phyloP scores from a whole-genome alignment of 2,329 filamentous ascomycete species.

The Gnomoniopsis smithogilvyi region DNA sequence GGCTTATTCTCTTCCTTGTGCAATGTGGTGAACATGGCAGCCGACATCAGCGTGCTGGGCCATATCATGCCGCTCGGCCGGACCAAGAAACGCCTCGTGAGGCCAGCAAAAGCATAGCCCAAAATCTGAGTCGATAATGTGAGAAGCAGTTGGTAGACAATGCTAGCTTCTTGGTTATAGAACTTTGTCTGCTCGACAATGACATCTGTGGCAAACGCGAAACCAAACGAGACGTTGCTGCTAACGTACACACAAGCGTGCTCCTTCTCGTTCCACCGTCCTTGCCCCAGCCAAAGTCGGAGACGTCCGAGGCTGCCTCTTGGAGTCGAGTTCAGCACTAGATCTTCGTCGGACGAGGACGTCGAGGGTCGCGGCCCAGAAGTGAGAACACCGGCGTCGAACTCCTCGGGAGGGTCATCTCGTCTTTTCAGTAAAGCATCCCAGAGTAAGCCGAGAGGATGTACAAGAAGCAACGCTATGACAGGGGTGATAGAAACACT shows the following conservation, averaged over 20 bases:
- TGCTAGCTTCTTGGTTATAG: slow-evolving; percentile 75
- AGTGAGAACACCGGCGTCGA: slow-evolving; percentile 38
- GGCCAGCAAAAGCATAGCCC: slow-evolving; percentile 81
- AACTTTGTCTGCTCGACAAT: slow-evolving; percentile 89
- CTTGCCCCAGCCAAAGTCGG: slow-evolving; percentile 75
- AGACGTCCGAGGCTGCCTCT: slow-evolving; percentile 36
- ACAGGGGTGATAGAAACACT: slow-evolving; percentile 87
- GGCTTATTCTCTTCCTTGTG: slow-evolving; percentile 81
- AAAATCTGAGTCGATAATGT: slow-evolving; percentile 84
- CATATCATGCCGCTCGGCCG: slow-evolving; percentile 88
- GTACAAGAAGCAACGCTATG: slow-evolving; percentile 80
- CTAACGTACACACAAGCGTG: slow-evolving; percentile 87
- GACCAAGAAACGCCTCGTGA: slow-evolving; percentile 78
- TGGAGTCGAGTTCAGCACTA: slow-evolving; percentile 5
- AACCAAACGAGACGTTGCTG: slow-evolving; percentile 86
- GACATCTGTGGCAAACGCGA: slow-evolving; percentile 85
- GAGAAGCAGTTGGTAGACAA: slow-evolving; percentile 76
- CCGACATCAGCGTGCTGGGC: slow-evolving; percentile 84
- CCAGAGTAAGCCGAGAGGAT: slow-evolving; percentile 79
- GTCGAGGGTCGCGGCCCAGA: slow-evolving; percentile 18
- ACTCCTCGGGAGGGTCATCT: slow-evolving; percentile 47
- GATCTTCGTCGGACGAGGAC: slow-evolving; percentile 9
- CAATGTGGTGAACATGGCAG: slow-evolving; percentile 83
- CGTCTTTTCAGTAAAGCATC: slow-evolving; percentile 69
- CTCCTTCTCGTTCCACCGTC: slow-evolving; percentile 83